Evolutionary conservation across 1,284 basidiomycete species (phyloP), one percentile per base, ranked within the genome.

Genomic region (Heterobasidion occidentale): DNA sequence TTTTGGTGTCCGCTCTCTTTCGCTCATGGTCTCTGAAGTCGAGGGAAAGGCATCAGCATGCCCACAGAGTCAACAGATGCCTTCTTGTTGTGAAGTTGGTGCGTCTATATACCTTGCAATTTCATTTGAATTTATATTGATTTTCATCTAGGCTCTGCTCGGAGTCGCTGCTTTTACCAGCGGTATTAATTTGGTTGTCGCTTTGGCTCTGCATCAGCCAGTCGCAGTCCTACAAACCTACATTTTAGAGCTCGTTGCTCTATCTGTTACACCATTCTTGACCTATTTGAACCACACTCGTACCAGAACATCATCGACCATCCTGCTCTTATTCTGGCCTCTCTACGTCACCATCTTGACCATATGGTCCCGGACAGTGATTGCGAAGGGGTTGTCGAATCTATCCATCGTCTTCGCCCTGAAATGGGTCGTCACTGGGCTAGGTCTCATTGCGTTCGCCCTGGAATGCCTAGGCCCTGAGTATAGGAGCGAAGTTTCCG

Each of bases 261-360:
- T 86, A 2, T 50, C 74, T 27, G 65, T 75, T 9, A 71, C 79
- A 15, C 65, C 76, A 3, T 58, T 70, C n/a, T 67, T 90, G 45
- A 83, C 81, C 1, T 78, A 77, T 61, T 67, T 81, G 59, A 94
- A 92, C 65, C 93, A 97, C 69, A 82, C 81, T 45, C 84, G 87
- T n/a, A 81, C 85, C 0, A 81, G 86, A 14, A 79, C 81, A 9
- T 90, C 94, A 0, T 94, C 92, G 0, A 80, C 89, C 0, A 69
- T 85, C 20, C 72, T 94, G 34, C 79, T 98, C 20, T 71, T 96
- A 53, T 94, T 92, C 71, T 96, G 91, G 88, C 90, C 94, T 0
- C 53, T 79, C 3, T 92, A 94, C 63, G 56, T 82, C 9, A 35
- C 80, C 19, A 73, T 75, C 0, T 65, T 83, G 1, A 65, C 74